Evolutionary conservation across 306 rosid genomes (phyloP), one percentile per base, ranked within the genome.

Genomic region (Urtica urens): DNA sequence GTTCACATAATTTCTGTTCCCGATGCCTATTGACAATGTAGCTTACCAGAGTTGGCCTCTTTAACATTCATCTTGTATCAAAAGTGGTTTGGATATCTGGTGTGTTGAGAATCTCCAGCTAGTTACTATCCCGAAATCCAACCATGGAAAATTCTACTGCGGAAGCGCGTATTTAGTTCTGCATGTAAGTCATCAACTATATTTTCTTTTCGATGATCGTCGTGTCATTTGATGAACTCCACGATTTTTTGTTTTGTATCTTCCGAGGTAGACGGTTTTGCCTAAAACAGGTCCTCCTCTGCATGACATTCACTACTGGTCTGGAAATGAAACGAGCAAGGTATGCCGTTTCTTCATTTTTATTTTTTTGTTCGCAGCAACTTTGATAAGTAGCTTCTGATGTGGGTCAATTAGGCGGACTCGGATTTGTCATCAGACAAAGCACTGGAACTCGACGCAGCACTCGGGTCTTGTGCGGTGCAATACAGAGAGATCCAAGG

Each of bases 401-500:
- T 23, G 42, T 22, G n/a, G n/a, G n/a, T n/a, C n/a, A n/a, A n/a
- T n/a, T 68, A 83, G 97, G 83, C 35, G 61, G 95, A 83, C 71
- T 83, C 86, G 31, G 65, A 30, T 30, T 70, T 88, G 74, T 93
- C 88, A 67, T 88, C 97, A 12, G 93, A 81, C 54, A 83, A 83
- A 71, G 86, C 96, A 46, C 86, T 88, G 26, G 97, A 88, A 61
- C 70, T 88, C 53, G 97, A 88, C 68, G 90, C 83, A 26, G 73
- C 90, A 41, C 86, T 88, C 20, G 95, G 97, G 58, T 88, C 95
- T 1, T 88, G 97, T 71, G 70, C 90, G 19, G 97, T 88, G 53
- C 97, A 88, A 67, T 88, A 84, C 55, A 72, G 74, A 70, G 97
- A 88, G 73, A 55, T 84, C 58, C 92, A 77, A 77, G 97, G 94